phyloP scores from a whole-genome alignment of 257 asterid species.

The Apocynum venetum region DNA sequence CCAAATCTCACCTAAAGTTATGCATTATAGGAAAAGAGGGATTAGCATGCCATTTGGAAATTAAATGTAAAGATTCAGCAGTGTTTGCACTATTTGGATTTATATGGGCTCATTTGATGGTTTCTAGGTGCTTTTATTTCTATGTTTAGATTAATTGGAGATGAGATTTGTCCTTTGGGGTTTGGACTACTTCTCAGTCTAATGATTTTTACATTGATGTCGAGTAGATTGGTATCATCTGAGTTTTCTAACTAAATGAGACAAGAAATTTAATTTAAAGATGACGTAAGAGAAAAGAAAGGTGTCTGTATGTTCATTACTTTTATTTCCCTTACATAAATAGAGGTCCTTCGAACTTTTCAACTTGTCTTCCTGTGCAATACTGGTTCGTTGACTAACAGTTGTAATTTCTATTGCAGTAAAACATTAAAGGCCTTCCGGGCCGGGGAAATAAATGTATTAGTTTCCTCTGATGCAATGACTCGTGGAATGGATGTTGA shows the following conservation, averaged over 20 bases:
- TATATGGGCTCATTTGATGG: background rate
- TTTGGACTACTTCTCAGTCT: background rate
- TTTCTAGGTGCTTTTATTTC: background rate
- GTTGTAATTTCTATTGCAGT: slow-evolving; percentile 37
- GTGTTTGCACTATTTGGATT: background rate
- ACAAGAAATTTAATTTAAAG: background rate
- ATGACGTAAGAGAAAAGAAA: background rate
- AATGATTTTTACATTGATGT: background rate
- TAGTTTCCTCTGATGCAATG: slow-evolving; percentile 86
- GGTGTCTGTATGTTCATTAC: background rate
- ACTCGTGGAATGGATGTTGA: slow-evolving; percentile 96
- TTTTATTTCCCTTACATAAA: background rate
- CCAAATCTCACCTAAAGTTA: background rate
- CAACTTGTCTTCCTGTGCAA: background rate
- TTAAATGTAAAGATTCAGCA: background rate
- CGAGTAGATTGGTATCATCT: background rate
- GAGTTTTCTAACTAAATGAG: background rate
- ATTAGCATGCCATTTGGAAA: background rate
- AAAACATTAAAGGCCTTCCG: slow-evolving; percentile 73
- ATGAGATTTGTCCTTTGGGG: background rate
- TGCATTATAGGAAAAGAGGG: background rate
- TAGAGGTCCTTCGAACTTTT: background rate
- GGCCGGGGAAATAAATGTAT: slow-evolving; percentile 63
- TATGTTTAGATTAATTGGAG: background rate
- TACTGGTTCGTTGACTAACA: background rate